Conservation (phyloP, 1,284 basidiomycete species). For the Naganishia liquefaciens region DNA sequence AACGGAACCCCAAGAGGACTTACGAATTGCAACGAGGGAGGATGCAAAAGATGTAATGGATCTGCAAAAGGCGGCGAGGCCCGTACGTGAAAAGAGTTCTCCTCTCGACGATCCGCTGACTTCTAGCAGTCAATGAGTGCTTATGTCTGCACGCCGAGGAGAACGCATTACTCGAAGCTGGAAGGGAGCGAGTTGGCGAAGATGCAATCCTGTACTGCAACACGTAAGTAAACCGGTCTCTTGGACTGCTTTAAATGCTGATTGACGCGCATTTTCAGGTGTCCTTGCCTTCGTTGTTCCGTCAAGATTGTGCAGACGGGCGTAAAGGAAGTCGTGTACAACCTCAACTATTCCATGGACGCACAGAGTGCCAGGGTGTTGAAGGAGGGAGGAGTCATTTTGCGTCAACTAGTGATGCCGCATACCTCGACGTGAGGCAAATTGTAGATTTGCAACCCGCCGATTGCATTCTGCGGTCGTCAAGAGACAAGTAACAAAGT, state of each 20-base stretch:
- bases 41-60: constrained; percentile 77
- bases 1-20: constrained; percentile 94
- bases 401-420: constrained; percentile 62
- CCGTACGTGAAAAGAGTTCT: constrained; percentile 43
- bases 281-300: constrained; percentile 92
- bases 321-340: constrained; percentile 90
- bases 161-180: constrained; percentile 92
- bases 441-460: background rate
- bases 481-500: too few relatives aligned
- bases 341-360: constrained; percentile 94
- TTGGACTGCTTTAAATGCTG: background rate
- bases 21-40: constrained; percentile 81
- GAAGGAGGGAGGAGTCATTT: constrained; percentile 71
- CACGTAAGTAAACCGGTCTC: constrained; percentile 54
- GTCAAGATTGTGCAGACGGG: constrained; percentile 94
- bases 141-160: constrained; percentile 98
- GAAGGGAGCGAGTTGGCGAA: constrained; percentile 76
- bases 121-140: constrained; percentile 66
- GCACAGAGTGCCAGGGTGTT: constrained; percentile 76
- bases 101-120: background rate
- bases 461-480: background rate
- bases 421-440: constrained; percentile 18
- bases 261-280: constrained; percentile 59
- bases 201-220: constrained; percentile 88
- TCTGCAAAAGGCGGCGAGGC: constrained; percentile 59